Percentiles rank a stretch among this genome's conserved stretches.
These are phyloP conservation scores for Stereum hirsutum DNA, from an alignment of 1,284 basidiomycete species.

Conservation along the genomic window DNA sequence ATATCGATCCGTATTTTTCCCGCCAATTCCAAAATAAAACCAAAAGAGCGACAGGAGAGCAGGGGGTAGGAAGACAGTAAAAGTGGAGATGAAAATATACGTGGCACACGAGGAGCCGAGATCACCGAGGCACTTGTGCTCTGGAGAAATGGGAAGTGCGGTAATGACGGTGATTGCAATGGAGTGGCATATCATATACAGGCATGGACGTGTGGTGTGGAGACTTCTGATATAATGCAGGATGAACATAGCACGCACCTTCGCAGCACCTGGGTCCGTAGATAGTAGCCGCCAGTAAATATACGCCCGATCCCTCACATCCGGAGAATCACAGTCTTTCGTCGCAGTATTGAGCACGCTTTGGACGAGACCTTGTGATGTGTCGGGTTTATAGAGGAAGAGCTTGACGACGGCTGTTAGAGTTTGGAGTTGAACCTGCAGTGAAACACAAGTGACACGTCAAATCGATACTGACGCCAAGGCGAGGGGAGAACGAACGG, in stretches of 20 bases:
- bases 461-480: not conserved
- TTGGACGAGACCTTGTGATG: slow-evolving; percentile 86
- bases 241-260: slow-evolving; percentile 39
- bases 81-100: too few species aligned
- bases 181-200: too few species aligned
- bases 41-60: too few species aligned
- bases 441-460: slow-evolving; percentile 3
- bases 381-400: slow-evolving; percentile 91
- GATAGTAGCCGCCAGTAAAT: slow-evolving; percentile 95
- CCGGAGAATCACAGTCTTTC: slow-evolving; percentile 94
- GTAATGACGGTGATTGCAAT: too few species aligned
- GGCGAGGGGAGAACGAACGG: slow-evolving; percentile 35
- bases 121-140: too few species aligned
- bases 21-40: too few species aligned
- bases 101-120: slow-evolving; percentile 6
- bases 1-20: too few species aligned
- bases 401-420: slow-evolving; percentile 96
- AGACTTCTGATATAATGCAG: not conserved
- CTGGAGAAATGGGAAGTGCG: not conserved
- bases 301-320: slow-evolving; percentile 93
- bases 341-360: slow-evolving; percentile 89
- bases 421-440: slow-evolving; percentile 87
- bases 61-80: too few species aligned
- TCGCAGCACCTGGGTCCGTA: slow-evolving; percentile 89
- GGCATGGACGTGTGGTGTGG: not conserved